Evolutionary conservation across 345 rosid species (phyloP).

Genomic region (Jatropha curcas): DNA sequence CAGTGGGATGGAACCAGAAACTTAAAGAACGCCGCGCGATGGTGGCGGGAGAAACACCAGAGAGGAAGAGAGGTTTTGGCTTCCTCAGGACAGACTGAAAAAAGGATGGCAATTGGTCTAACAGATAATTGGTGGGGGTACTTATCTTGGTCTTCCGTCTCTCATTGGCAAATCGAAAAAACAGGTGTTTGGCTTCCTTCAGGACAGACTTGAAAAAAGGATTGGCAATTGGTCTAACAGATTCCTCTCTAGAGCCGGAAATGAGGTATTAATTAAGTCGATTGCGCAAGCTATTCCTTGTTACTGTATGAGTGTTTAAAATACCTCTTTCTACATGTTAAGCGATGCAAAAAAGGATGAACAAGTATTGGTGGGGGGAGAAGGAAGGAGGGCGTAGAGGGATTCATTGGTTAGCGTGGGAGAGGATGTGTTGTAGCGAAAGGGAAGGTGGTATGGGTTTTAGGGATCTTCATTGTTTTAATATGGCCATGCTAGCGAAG

Average conservation of each 20-base stretch:
- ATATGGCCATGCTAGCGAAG: not conserved
- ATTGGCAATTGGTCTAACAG: not conserved
- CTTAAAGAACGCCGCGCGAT: too few species aligned
- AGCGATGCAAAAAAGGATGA: too few species aligned
- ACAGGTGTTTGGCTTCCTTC: not conserved
- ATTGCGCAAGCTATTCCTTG: too few species aligned
- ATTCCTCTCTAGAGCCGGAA: not conserved
- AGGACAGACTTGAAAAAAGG: not conserved
- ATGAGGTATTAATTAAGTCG: too few species aligned
- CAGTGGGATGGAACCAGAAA: too few species aligned
- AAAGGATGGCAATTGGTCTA: too few species aligned
- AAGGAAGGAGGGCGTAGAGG: not conserved
- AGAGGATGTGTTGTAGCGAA: not conserved
- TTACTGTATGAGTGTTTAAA: too few species aligned
- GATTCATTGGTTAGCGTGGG: not conserved
- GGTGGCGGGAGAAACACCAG: too few species aligned
- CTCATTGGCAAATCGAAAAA: not conserved
- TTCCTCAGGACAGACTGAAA: too few species aligned
- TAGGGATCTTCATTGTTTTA: too few species aligned
- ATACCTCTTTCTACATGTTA: too few species aligned
- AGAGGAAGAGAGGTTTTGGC: too few species aligned
- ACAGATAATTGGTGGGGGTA: not conserved
- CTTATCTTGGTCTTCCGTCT: not conserved
- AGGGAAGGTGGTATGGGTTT: not conserved
- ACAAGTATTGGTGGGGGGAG: not conserved